Conservation (phyloP, 2,329 filamentous ascomycete genomes). For the Phialophora tarda region DNA sequence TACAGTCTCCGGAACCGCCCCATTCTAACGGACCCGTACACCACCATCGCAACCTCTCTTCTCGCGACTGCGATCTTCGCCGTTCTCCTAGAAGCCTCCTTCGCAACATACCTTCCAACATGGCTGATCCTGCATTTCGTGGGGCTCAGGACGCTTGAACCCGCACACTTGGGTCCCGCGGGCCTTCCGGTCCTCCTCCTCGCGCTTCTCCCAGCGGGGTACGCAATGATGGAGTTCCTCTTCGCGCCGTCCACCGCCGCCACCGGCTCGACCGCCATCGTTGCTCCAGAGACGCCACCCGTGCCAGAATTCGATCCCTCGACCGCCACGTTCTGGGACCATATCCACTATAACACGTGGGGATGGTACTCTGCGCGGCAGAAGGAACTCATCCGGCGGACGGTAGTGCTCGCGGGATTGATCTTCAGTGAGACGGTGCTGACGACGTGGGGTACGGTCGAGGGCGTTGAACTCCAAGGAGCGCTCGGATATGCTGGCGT, state of each 20-base stretch:
- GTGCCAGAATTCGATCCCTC: constrained; percentile 64
- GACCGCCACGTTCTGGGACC: constrained; percentile 70
- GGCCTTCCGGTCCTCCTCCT: constrained; percentile 52
- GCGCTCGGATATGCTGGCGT: constrained; percentile 74
- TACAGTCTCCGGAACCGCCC: constrained; percentile 63
- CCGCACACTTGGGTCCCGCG: constrained; percentile 69
- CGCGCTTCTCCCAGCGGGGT: constrained; percentile 70
- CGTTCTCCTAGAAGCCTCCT: constrained; percentile 71
- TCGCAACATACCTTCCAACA: constrained; percentile 71
- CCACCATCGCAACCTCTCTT: constrained; percentile 68
- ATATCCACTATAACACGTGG: constrained; percentile 64
- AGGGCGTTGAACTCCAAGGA: constrained; percentile 72
- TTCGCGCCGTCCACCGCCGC: constrained; percentile 64
- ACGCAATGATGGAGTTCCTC: constrained; percentile 75
- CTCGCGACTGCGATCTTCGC: constrained; percentile 76
- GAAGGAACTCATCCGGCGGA: constrained; percentile 69
- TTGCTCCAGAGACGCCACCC: constrained; percentile 21
- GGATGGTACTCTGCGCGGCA: constrained; percentile 66
- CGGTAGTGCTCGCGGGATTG: constrained; percentile 56
- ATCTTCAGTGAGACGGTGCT: constrained; percentile 64
- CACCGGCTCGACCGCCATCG: constrained; percentile 42
- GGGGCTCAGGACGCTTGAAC: constrained; percentile 70
- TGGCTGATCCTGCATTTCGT: constrained; percentile 77
- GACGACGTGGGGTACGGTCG: constrained; percentile 68
- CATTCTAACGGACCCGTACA: constrained; percentile 67